Base-by-base conservation (phyloP, 1,139 yeast genomes). In the Saccharomyces hybrid region DNA sequence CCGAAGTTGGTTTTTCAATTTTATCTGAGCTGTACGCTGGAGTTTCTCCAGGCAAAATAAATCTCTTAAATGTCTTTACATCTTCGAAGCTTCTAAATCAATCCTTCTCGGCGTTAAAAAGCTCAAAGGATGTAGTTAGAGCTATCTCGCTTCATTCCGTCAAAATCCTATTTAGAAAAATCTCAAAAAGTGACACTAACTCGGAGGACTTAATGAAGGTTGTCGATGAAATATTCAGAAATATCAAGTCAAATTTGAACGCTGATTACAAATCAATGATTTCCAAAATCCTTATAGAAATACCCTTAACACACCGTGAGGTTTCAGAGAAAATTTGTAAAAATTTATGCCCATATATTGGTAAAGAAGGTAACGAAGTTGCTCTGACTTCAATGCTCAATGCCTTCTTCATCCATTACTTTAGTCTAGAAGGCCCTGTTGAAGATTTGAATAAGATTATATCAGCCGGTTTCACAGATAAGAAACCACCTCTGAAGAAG, bases 301-400 rank as follows among this genome's bases (percentile, higher is more conserved):
- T 69, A 9, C 74, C 75, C n/a, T 49, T 57, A 9, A 49, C 63
- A 1, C 64, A 63, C 34, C 62, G 60, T 8, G 50, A 60, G 2
- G 67, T 71, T n/a, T 70, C 78, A 1, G 57, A 62, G 5, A 72
- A 72, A 31, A 70, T 84, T 9, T 70, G 81, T 1, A 64, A 72
- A 1, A 75, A 72, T 0, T 65, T 89, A 41, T 60, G 77, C 2
- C 77, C 86, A 1, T 71, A 82, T 16, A 75, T 86, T 7, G 61
- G 79, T 1, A 90, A 88, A 63, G 98, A 91, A 64, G 80, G 82
- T 53, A 88, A 89, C 61, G 98, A 93, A 66, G 46, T 62, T 1
- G 82, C 88, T 0, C 74, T 89, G 51, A 59, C 72, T 2, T 72
- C 75, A 5, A 73, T 82, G 58, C 72, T 85, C 13, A 69, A 72